phyloP scores from a whole-genome alignment of 495 filamentous ascomycete genomes.

The Penicillium egyptiacum region DNA sequence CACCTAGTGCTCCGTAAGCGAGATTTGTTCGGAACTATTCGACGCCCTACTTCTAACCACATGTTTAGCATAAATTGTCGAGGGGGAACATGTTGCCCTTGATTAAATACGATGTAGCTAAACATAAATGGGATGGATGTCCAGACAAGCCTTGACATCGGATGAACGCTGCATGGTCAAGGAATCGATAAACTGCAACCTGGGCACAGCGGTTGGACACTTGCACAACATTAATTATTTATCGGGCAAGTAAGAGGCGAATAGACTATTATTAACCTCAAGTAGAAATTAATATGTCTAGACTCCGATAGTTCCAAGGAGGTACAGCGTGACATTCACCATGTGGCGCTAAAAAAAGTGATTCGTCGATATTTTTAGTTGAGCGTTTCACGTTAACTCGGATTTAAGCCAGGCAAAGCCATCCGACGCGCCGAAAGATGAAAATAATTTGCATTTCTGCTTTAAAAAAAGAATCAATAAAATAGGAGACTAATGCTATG shows the following conservation, averaged over 20 bases:
- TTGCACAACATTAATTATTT: background rate
- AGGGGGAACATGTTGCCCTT: background rate
- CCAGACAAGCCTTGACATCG: background rate
- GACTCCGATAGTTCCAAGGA: background rate
- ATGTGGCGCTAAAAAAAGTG: background rate
- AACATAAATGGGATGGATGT: background rate
- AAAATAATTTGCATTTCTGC: background rate
- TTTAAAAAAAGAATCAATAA: background rate
- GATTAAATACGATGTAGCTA: background rate
- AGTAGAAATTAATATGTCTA: background rate
- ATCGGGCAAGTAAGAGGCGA: background rate
- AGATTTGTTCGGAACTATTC: background rate
- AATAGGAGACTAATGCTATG: background rate
- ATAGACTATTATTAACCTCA: background rate
- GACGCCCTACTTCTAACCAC: background rate
- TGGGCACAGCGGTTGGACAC: background rate
- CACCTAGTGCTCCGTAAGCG: too few species aligned
- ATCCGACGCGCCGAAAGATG: background rate
- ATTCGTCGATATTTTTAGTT: conserved; percentile 9
- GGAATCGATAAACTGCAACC: background rate
- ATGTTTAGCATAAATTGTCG: background rate
- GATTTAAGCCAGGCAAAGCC: conserved; percentile 1
- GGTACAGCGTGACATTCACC: background rate
- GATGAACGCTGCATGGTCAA: background rate
- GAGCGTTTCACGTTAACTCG: conserved; percentile 1